Percentiles rank a stretch among this genome's conserved stretches.
Evolutionary conservation across 305 asterid genomes (phyloP).

Genomic region (Fraxinus floribunda): DNA sequence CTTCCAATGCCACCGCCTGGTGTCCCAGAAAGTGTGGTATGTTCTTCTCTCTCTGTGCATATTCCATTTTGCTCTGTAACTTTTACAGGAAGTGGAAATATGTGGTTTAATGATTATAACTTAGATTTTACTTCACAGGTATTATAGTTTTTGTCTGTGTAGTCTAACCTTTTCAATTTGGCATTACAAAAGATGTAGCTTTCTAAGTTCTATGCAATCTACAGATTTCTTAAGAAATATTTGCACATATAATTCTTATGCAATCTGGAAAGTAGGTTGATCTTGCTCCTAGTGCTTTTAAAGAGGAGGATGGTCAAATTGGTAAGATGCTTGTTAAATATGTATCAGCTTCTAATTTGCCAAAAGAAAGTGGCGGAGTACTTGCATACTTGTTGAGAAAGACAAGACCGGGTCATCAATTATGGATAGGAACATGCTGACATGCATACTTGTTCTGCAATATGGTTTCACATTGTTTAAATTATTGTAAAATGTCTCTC

Average conservation of each 20-base stretch:
- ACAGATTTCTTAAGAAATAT: not conserved
- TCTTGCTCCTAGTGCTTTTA: not conserved
- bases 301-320: not conserved
- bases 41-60: not conserved
- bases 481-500: not conserved
- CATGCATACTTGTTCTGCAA: not conserved
- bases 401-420: not conserved
- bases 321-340: not conserved
- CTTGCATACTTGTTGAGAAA: not conserved
- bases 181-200: not conserved
- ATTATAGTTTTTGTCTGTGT: not conserved
- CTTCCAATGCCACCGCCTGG: slow-evolving; percentile 91
- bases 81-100: not conserved
- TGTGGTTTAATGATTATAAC: not conserved
- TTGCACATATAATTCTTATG: not conserved
- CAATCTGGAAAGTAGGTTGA: not conserved
- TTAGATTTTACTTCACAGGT: not conserved
- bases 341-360: not conserved
- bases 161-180: not conserved
- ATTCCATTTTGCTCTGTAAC: not conserved
- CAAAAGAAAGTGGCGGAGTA: not conserved
- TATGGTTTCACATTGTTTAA: not conserved
- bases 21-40: slow-evolving; percentile 91
- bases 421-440: not conserved
- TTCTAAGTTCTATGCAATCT: not conserved